Conservation (phyloP, 208 protist genomes). For the Plasmodiophora brassicae region DNA sequence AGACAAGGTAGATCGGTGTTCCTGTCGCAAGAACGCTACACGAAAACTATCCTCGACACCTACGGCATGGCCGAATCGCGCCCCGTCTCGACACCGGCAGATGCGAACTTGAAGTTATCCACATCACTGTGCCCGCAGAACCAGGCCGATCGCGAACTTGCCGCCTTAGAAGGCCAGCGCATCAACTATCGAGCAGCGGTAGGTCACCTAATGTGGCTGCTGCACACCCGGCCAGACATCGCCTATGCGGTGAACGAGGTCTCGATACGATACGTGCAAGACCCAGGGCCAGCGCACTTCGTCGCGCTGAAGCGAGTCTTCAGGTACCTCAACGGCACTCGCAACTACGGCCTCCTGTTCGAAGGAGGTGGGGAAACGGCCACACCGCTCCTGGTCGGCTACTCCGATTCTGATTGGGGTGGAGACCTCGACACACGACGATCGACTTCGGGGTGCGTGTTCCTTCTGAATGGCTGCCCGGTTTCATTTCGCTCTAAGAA, state of each 20-base stretch:
- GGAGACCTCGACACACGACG: not conserved
- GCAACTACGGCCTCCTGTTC: not conserved
- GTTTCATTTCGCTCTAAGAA: not conserved
- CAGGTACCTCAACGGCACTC: not conserved
- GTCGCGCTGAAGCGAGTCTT: constrained; percentile 8
- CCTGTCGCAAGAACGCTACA: not conserved
- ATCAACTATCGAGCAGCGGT: not conserved
- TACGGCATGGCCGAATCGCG: not conserved
- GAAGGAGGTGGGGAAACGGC: not conserved
- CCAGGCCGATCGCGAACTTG: not conserved
- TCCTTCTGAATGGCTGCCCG: not conserved
- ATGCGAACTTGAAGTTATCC: not conserved
- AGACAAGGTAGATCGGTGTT: no score
- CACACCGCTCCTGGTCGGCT: not conserved
- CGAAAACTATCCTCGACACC: not conserved
- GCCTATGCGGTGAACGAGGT: constrained; percentile 8
- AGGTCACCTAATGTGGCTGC: not conserved
- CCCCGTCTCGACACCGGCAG: not conserved
- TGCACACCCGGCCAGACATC: constrained; percentile 4
- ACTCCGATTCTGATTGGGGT: constrained; percentile 1
- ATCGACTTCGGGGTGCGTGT: not conserved
- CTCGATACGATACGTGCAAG: not conserved
- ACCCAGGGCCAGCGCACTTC: not conserved
- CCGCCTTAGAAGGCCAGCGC: not conserved
- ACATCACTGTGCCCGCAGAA: not conserved